phyloP scores from a whole-genome alignment of 108 stramenopile genomes.

The Epithemia pelagica region DNA sequence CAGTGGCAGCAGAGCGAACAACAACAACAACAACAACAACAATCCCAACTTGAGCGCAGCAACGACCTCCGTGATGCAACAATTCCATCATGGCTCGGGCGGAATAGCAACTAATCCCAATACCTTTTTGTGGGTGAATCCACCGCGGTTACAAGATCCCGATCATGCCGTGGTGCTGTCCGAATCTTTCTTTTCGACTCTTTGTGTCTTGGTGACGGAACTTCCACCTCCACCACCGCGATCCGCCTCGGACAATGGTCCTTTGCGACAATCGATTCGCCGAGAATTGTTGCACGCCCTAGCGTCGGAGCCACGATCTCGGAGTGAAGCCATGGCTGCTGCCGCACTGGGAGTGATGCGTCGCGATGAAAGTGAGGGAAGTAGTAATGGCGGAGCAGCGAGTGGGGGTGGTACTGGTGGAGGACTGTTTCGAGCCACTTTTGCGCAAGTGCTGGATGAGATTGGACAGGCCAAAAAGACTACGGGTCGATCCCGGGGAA shows the following conservation, averaged over 20 bases:
- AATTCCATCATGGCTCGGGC: neutral
- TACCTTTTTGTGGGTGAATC: constrained; percentile 55
- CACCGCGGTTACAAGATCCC: constrained; percentile 73
- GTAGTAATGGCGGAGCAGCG: constrained; percentile 35
- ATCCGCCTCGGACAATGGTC: constrained; percentile 43
- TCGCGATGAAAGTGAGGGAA: constrained; percentile 68
- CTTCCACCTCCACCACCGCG: constrained; percentile 76
- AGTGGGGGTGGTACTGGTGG: constrained; percentile 35
- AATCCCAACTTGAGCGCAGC: neutral
- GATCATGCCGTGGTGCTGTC: constrained; percentile 76
- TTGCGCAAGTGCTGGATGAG: constrained; percentile 63
- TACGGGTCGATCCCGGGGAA: constrained; percentile 48
- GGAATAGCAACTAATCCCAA: constrained; percentile 3
- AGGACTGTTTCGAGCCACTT: constrained; percentile 49
- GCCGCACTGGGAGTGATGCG: constrained; percentile 65
- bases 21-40: too few species aligned
- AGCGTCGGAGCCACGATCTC: constrained; percentile 80
- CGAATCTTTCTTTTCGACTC: constrained; percentile 75
- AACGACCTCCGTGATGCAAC: neutral
- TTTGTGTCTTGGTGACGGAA: constrained; percentile 81
- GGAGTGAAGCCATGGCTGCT: constrained; percentile 80
- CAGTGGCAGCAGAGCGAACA: neutral
- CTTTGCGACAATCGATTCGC: constrained; percentile 57
- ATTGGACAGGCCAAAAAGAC: constrained; percentile 54
- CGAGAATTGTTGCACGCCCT: constrained; percentile 88